Evolutionary conservation across 2,329 filamentous ascomycete species (phyloP).

Genomic region (Blastomyces emzantsi): DNA sequence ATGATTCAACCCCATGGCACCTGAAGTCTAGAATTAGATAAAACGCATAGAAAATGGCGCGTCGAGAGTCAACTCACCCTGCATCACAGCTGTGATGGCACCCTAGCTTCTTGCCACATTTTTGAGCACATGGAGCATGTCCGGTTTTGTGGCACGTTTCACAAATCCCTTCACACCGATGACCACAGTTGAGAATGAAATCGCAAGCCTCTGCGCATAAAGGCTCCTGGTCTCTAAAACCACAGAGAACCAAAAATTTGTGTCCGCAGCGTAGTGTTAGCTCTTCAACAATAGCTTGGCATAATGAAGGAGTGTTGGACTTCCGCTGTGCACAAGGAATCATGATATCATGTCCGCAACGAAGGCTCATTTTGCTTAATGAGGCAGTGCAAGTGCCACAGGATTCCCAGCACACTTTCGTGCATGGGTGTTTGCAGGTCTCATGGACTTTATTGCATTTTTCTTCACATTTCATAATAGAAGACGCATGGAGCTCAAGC

Average conservation of each 20-base stretch:
- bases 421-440: conserved; percentile 17
- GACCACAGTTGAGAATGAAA: conserved; percentile 14
- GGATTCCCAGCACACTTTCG: conserved; percentile 17
- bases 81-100: conserved; percentile 18
- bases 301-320: conserved; percentile 12
- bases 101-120: conserved; percentile 14
- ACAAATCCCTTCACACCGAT: conserved; percentile 13
- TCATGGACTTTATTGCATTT: conserved; percentile 15
- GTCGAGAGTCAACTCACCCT: conserved; percentile 10
- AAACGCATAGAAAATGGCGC: not conserved
- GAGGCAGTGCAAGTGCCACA: conserved; percentile 16
- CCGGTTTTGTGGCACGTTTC: conserved; percentile 8
- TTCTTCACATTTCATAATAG: conserved; percentile 15
- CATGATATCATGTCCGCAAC: conserved; percentile 17
- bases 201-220: conserved; percentile 12
- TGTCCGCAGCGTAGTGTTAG: conserved; percentile 17
- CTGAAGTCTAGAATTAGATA: conserved; percentile 4
- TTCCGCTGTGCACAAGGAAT: conserved; percentile 14
- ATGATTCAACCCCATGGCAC: conserved; percentile 16
- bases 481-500: conserved; percentile 15
- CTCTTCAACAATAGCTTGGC: conserved; percentile 12
- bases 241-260: conserved; percentile 15
- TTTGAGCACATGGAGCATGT: conserved; percentile 11
- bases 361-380: conserved; percentile 13
- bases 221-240: conserved; percentile 10